These are phyloP conservation scores for Sporisorium scitamineum DNA, from an alignment of 1,284 basidiomycete species.

Conservation along the genomic window DNA sequence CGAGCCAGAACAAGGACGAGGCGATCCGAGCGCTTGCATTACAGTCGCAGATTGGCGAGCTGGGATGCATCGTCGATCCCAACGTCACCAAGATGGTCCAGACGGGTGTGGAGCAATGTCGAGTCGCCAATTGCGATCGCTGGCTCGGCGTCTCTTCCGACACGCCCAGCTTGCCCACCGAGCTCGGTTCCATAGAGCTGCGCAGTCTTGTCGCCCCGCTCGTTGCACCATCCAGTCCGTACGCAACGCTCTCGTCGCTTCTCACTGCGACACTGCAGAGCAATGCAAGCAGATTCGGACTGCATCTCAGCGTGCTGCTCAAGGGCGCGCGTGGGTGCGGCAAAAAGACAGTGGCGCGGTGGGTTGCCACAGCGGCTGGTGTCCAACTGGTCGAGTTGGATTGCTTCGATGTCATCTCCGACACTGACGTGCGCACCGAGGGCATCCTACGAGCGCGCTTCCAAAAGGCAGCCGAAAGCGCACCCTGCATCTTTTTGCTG, in stretches of 20 bases:
- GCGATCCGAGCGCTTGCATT: slow-evolving; percentile 35
- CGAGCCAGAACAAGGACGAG: slow-evolving; percentile 31
- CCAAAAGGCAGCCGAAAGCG: slow-evolving; percentile 82
- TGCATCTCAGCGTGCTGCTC: slow-evolving; percentile 74
- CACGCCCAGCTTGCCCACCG: slow-evolving; percentile 45
- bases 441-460: slow-evolving; percentile 81
- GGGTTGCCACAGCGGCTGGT: slow-evolving; percentile 77
- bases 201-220: slow-evolving; percentile 37
- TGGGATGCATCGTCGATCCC: slow-evolving; percentile 79
- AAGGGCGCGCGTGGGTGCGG: slow-evolving; percentile 81
- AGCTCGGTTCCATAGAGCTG: slow-evolving; percentile 7
- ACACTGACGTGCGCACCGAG: slow-evolving; percentile 83
- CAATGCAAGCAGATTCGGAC: slow-evolving; percentile 50
- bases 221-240: slow-evolving; percentile 40
- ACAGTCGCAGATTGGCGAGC: slow-evolving; percentile 73
- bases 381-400: slow-evolving; percentile 88
- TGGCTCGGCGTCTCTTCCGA: slow-evolving; percentile 73
- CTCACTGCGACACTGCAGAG: slow-evolving; percentile 61
- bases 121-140: slow-evolving; percentile 75
- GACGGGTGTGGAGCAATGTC: slow-evolving; percentile 79
- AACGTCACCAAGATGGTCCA: slow-evolving; percentile 79
- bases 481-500: slow-evolving; percentile 87
- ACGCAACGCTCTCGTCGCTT: slow-evolving; percentile 45
- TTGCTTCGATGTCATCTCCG: slow-evolving; percentile 85
- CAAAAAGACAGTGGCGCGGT: slow-evolving; percentile 76